Conservation (phyloP, 2,329 filamentous ascomycete genomes). For the Cladorrhinum sp. region DNA sequence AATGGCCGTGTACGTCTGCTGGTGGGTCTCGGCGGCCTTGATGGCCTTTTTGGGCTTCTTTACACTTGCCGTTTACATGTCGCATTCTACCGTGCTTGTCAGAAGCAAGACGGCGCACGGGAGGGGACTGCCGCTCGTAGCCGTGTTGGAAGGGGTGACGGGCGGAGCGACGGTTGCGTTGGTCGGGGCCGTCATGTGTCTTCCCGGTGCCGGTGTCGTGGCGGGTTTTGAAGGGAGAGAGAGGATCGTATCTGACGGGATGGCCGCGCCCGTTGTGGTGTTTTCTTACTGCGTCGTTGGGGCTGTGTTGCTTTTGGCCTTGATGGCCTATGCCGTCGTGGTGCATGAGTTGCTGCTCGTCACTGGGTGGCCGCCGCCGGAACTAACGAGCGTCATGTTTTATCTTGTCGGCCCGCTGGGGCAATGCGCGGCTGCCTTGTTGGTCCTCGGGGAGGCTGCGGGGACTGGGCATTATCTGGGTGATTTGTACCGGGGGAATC, state of each 20-base stretch:
- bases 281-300: constrained; percentile 9
- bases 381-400: constrained; percentile 11
- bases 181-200: constrained; percentile 8
- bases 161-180: constrained; percentile 9
- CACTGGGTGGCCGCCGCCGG: constrained; percentile 16
- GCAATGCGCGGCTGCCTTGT: constrained; percentile 14
- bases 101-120: constrained; percentile 6
- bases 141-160: not conserved
- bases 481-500: not conserved
- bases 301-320: constrained; percentile 9
- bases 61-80: constrained; percentile 6
- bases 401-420: constrained; percentile 12
- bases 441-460: constrained; percentile 9
- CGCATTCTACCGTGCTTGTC: not conserved
- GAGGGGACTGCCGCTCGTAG: constrained; percentile 10
- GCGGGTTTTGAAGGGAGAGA: not conserved
- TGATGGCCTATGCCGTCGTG: constrained; percentile 8
- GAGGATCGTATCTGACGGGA: not conserved
- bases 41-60: not conserved
- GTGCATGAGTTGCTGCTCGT: constrained; percentile 19
- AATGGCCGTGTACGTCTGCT: constrained; percentile 11
- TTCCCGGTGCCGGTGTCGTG: not conserved
- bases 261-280: constrained; percentile 12
- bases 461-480: not conserved
- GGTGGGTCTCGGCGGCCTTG: constrained; percentile 17